Base-by-base conservation (phyloP, 129 eudicot species). In the Smallanthus sonchifolius region DNA sequence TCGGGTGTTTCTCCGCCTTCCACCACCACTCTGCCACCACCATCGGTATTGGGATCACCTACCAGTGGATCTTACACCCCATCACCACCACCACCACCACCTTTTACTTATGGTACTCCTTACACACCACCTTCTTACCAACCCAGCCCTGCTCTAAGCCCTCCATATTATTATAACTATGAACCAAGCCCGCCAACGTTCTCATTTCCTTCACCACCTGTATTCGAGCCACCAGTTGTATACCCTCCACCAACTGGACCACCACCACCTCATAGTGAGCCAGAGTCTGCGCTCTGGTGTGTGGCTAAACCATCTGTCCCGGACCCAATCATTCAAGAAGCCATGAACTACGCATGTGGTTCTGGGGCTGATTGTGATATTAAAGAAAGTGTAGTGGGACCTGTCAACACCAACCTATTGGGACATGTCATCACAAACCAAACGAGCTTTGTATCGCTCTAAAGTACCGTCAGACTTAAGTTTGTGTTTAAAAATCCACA, bases 291-390 rank as follows among this genome's bases (percentile, higher is more conserved):
- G 7, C 72, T 86, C 34, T 87, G 95, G 97, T 91, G 97, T 52
- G 97, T 91, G 69, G 91, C 94, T 0, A 91, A 91, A 83, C 89
- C 94, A 1, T 67, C 91, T 6, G 97, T 91, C 15, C 94, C 97
- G 0, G 97, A 82, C 14, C 97, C 97, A 0, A 91, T 87, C 35
- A 76, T 87, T 42, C 94, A 85, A 73, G 97, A 91, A 76, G 97
- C 94, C 5, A 84, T 91, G 94, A 84, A 86, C 71, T 91, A 83
- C 40, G 97, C 91, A 2, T 93, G 98, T 69, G 98, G 83, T 17
- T 90, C 97, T 2, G 98, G 98, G 74, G 97, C 97, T 0, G 93
- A 93, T 64, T 93, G 98, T 49, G 84, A 80, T n/a, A n/a, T n/a
- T n/a, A n/a, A n/a, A n/a, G n/a, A n/a, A n/a, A n/a, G n/a, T n/a